Conservation (phyloP, 2,329 filamentous ascomycete species). For the Cladophialophora chaetospira region DNA sequence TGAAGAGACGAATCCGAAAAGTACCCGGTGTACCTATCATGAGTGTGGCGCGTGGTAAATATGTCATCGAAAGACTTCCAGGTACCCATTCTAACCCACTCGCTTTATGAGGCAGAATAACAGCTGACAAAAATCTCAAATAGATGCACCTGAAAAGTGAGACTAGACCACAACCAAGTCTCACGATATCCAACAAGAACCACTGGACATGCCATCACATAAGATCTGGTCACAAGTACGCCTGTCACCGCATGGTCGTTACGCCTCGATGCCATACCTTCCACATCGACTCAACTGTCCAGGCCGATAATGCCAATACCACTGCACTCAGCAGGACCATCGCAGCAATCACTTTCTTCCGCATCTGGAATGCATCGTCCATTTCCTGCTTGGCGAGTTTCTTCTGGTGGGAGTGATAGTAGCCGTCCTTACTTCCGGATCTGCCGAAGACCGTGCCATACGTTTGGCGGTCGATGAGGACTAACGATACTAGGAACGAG, state of each 20-base stretch:
- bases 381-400: constrained; percentile 65
- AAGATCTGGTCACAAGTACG: not conserved
- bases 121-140: constrained; percentile 11
- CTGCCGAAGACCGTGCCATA: constrained; percentile 49
- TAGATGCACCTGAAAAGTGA: constrained; percentile 32
- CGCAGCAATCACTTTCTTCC: constrained; percentile 55
- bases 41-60: constrained; percentile 85
- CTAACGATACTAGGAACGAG: constrained; percentile 66
- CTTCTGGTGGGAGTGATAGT: constrained; percentile 60
- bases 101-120: not conserved
- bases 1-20: constrained; percentile 83
- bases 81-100: constrained; percentile 45
- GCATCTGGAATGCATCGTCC: constrained; percentile 64
- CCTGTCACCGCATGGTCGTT: not conserved
- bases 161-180: not conserved
- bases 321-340: constrained; percentile 46
- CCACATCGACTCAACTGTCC: constrained; percentile 28
- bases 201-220: not conserved
- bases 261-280: constrained; percentile 15
- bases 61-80: constrained; percentile 88
- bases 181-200: not conserved
- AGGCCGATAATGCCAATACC: constrained; percentile 35
- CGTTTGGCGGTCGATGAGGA: constrained; percentile 62
- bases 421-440: constrained; percentile 40
- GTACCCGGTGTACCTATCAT: constrained; percentile 70